Conservation (phyloP, 192 early-diverging fungal species). For the Piromyces finnis region DNA sequence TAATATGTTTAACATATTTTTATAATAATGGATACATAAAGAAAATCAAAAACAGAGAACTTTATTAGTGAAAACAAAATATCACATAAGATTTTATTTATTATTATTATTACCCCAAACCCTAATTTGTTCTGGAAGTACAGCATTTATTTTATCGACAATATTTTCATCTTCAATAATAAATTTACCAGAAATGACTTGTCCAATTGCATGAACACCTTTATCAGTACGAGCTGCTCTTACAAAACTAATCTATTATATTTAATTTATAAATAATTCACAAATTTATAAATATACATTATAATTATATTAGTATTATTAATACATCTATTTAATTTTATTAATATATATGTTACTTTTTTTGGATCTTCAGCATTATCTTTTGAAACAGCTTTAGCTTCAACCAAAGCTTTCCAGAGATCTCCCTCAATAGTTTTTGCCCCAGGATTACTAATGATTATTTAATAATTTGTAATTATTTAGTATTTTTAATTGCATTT, state of each 20-base stretch:
- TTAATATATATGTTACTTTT: slow-evolving; percentile 22
- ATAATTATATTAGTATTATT: not conserved
- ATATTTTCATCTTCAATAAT: slow-evolving; percentile 49
- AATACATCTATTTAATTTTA: not conserved
- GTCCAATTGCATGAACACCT: slow-evolving; percentile 94
- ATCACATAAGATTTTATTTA: not conserved
- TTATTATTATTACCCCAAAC: slow-evolving; percentile 43
- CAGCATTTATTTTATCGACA: slow-evolving; percentile 57
- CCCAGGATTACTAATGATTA: slow-evolving; percentile 1
- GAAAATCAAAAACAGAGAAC: too few species aligned
- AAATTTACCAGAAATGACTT: slow-evolving; percentile 86
- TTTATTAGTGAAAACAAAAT: too few species aligned
- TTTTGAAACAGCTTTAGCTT: slow-evolving; percentile 61
- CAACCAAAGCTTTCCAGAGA: slow-evolving; percentile 68
- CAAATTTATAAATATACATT: too few species aligned
- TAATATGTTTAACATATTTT: too few species aligned
- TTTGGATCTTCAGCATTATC: slow-evolving; percentile 71
- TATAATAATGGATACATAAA: too few species aligned
- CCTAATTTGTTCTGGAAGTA: slow-evolving; percentile 77
- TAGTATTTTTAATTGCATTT: too few species aligned
- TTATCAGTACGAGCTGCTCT: slow-evolving; percentile 94
- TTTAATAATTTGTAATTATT: too few species aligned
- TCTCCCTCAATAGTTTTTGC: slow-evolving; percentile 77
- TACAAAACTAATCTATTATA: slow-evolving; percentile 52
- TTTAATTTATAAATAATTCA: too few species aligned